Evolutionary conservation across 129 eudicot species (phyloP).

Genomic region (Artemisia tridentata): DNA sequence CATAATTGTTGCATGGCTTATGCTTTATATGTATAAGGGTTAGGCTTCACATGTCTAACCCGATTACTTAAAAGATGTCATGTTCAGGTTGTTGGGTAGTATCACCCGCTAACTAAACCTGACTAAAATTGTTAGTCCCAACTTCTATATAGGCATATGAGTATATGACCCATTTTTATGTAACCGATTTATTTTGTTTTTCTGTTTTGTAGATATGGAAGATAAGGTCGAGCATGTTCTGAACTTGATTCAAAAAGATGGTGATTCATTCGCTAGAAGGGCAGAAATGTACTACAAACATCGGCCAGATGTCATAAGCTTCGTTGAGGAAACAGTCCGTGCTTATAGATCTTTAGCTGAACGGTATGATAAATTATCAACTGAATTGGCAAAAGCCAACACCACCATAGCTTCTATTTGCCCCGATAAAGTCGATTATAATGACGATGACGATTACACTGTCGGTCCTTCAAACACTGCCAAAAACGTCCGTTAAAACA

Average conservation of each 20-base stretch:
- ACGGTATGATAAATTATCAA: slow-evolving; percentile 74
- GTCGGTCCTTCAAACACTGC: slow-evolving; percentile 34
- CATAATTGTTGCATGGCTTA: too few species aligned
- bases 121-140: too few species aligned
- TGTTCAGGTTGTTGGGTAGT: too few species aligned
- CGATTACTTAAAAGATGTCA: neutral
- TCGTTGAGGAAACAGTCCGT: slow-evolving; percentile 70
- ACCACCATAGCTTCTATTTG: slow-evolving; percentile 75
- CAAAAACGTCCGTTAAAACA: slow-evolving; percentile 21
- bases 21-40: too few species aligned
- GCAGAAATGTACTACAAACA: slow-evolving; percentile 97
- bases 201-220: slow-evolving; percentile 70
- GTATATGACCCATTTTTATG: too few species aligned
- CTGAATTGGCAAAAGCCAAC: slow-evolving; percentile 84
- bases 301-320: slow-evolving; percentile 76
- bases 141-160: too few species aligned
- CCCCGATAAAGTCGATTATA: slow-evolving; percentile 74
- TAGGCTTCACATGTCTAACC: too few species aligned
- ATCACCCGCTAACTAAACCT: too few species aligned
- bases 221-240: slow-evolving; percentile 66
- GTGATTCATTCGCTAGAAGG: slow-evolving; percentile 87
- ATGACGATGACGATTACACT: slow-evolving; percentile 65
- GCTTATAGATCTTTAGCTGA: slow-evolving; percentile 77
- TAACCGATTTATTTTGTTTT: slow-evolving; percentile 2
- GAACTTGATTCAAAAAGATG: slow-evolving; percentile 74